Base-by-base conservation (phyloP, 176 grass and related monocot genomes). In the Cenchrus purpureus region DNA sequence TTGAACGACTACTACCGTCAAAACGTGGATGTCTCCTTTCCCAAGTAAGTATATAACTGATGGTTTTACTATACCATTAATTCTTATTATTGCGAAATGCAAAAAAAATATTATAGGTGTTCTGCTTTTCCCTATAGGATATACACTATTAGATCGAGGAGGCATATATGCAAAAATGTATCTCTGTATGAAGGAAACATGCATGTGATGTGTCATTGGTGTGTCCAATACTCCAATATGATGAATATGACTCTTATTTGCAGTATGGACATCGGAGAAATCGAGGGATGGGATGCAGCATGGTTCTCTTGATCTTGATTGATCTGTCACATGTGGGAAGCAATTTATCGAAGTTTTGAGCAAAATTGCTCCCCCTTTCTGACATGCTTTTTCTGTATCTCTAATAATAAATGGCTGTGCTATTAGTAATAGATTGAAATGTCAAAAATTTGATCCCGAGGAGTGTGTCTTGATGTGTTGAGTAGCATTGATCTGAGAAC, bases 201-300 rank as follows among this genome's bases (percentile, higher is more conserved):
- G 45, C 12, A 70, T 49, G 8, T 7, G 15, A n/a, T 61, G 45
- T 12, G 10, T 6, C 9, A 14, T 10, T 58, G 14, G 43, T 46
- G 56, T 57, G 32, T 14, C 60, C 67, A 64, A 32, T 32, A 32
- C 31, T 14, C 60, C 67, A 64, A 67, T 42, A 67, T 42, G 5
- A 6, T 40, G 45, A 65, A 73, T 50, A 3, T 20, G 52, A 67
- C 34, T 60, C 56, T 91, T 48, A 62, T 82, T 63, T 83, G 58
- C 76, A 82, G 83, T 5, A 78, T 98, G 78, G 88, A 95, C 52
- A 87, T 81, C 8, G 93, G 86, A 92, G 93, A 98, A 79, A 83
- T 98, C 44, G 86, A 91, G 84, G 91, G 93, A 57, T 92, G 93
- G 93, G 86, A 95, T 67, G 74, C 63, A 37, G 88, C 76, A 82